Evolutionary conservation across 805 yeast genomes (phyloP).

Genomic region (Metschnikowia lunata): DNA sequence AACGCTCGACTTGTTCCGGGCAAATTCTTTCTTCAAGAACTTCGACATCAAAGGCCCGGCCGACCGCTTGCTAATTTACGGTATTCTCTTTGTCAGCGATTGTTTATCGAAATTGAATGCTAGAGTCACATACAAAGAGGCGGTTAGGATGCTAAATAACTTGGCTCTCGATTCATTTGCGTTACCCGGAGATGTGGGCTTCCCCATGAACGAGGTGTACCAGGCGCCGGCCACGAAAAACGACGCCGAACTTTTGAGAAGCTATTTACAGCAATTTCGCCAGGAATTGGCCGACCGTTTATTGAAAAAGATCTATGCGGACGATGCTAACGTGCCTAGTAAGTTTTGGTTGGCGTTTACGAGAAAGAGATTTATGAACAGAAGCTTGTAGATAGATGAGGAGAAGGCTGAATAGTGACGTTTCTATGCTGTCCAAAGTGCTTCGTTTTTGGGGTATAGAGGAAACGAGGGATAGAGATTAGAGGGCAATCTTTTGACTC

Average conservation of each 20-base stretch:
- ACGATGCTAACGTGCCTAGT: constrained; percentile 59
- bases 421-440: too few species aligned
- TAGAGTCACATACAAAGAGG: constrained; percentile 51
- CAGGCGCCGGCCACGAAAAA: constrained; percentile 67
- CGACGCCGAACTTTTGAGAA: constrained; percentile 75
- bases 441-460: too few species aligned
- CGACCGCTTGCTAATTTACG: constrained; percentile 89
- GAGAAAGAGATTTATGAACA: constrained; percentile 93
- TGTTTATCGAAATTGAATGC: constrained; percentile 63
- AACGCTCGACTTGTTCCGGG: constrained; percentile 83
- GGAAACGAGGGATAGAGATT: background rate
- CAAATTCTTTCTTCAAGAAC: constrained; percentile 93
- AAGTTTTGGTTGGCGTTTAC: constrained; percentile 96
- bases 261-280: constrained; percentile 86
- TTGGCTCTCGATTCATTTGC: constrained; percentile 83
- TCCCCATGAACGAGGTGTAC: constrained; percentile 82
- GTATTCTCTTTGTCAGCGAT: constrained; percentile 83
- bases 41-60: constrained; percentile 96
- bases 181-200: constrained; percentile 92
- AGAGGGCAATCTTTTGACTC: background rate
- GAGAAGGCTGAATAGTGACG: background rate
- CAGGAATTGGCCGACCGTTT: constrained; percentile 87
- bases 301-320: constrained; percentile 65
- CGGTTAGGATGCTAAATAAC: constrained; percentile 68
- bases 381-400: constrained; percentile 47